Conservation (phyloP, 768 basidiomycete genomes). For the Cytidiella melzeri region DNA sequence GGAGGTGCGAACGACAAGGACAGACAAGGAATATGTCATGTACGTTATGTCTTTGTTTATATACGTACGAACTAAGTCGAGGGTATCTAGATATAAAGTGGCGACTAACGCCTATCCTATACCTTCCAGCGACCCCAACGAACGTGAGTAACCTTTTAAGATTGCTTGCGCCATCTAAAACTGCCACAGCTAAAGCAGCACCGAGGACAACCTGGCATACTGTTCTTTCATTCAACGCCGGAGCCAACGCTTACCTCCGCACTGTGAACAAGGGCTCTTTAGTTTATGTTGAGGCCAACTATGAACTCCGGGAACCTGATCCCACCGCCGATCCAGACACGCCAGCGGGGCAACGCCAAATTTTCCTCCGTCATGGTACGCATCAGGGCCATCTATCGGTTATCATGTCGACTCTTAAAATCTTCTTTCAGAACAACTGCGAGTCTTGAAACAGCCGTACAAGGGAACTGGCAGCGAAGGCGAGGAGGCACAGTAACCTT, state of each 20-base stretch:
- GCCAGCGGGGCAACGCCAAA: constrained; percentile 71
- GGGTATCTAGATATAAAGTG: constrained; percentile 56
- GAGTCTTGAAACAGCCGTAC: too few species aligned
- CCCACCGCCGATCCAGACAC: constrained; percentile 57
- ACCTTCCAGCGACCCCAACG: constrained; percentile 52
- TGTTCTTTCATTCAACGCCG: constrained; percentile 64
- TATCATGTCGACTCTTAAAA: too few species aligned
- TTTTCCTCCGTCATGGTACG: constrained; percentile 77
- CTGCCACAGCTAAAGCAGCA: constrained; percentile 42
- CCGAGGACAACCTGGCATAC: constrained; percentile 68
- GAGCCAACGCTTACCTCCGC: constrained; percentile 56
- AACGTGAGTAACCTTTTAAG: constrained; percentile 38
- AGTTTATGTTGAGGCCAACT: constrained; percentile 79
- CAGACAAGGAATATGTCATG: constrained; percentile 74
- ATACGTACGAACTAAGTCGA: neutral
- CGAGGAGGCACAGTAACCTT: neutral
- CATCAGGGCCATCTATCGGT: neutral
- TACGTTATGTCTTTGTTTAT: constrained; percentile 31
- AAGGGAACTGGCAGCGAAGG: neutral
- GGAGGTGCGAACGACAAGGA: constrained; percentile 60
- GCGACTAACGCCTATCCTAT: constrained; percentile 63
- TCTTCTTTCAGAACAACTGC: too few species aligned
- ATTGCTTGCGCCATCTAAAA: neutral
- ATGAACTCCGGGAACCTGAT: constrained; percentile 71
- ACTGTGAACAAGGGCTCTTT: constrained; percentile 62